Evolutionary conservation across 129 eudicot genomes (phyloP), one percentile per base, ranked within the genome.

Genomic region (Tanacetum coccineum): DNA sequence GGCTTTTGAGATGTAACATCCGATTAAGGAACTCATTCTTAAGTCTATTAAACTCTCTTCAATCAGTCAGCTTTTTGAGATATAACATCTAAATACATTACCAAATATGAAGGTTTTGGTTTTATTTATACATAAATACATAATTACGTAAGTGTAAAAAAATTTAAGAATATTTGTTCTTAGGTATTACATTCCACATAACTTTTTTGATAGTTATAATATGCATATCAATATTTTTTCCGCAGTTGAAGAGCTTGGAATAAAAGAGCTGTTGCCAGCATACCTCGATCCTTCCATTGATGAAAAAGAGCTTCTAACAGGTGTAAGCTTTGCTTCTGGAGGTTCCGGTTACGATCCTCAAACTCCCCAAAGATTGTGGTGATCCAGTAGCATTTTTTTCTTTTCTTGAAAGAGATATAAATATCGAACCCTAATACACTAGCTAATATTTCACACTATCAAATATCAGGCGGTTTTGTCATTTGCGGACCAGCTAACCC

Each of bases 291-390:
- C 96, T 13, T 62, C 68, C 39, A 6, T 82, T 66, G 62, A 70
- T 44, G 72, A 63, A 50, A 19, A 80, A 44, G 91, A 91, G 62
- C 85, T 83, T 20, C 56, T 48, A 9, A 87, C 87, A 1, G 98
- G 98, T 26, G 96, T 91, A 46, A 91, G 95, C 74, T 91, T 91
- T 74, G 96, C 96, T 26, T 91, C 98, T 3, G 98, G 95, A 4
- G 98, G 82, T 39, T 68, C 80, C 12, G 96, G 98, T 63, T 91
- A 68, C 68, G 98, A 91, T 71, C 95, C 98, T 6, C 76, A 70
- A n/a, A 91, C 98, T 44, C 17, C 94, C 8, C n/a, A n/a, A 25
- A 52, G n/a, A 0, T 85, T 59, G 79, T 44, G 88, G 98, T 85
- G 81, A n/a, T n/a, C 1, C 42, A 36, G 8, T 36, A 36, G 42